phyloP scores from a whole-genome alignment of 75 land plant species.

The Sequoiadendron giganteum region DNA sequence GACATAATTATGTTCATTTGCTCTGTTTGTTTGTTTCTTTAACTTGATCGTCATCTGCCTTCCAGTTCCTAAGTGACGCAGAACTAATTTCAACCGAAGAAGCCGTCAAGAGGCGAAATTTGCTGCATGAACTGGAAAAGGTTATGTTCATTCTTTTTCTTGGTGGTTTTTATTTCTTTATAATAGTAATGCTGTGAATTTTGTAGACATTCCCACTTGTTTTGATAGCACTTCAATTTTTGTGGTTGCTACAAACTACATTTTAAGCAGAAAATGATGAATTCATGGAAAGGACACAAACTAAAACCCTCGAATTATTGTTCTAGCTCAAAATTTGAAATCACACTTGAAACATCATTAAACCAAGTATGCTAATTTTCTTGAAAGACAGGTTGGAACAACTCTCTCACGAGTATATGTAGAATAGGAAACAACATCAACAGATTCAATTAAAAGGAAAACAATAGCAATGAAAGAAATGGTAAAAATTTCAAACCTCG shows the following conservation, averaged over 20 bases:
- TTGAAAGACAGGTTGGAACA: not conserved
- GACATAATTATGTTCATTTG: not conserved
- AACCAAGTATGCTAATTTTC: not conserved
- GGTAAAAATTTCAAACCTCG: not conserved
- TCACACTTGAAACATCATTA: not conserved
- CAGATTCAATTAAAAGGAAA: not conserved
- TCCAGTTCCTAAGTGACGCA: constrained; percentile 19
- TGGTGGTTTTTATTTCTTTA: not conserved
- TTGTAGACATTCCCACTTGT: not conserved
- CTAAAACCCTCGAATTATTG: not conserved
- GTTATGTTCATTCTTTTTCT: constrained; percentile 14
- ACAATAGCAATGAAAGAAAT: not conserved
- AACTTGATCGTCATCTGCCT: not conserved
- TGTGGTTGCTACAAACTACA: not conserved
- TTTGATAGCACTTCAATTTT: not conserved
- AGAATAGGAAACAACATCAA: not conserved
- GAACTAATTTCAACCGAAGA: constrained; percentile 21
- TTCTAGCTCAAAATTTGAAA: not conserved
- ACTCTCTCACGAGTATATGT: not conserved
- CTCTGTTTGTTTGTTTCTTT: not conserved
- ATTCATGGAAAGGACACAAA: not conserved
- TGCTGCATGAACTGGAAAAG: constrained; percentile 24
- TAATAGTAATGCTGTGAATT: not conserved
- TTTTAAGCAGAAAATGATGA: not conserved
- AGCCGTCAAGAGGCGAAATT: constrained; percentile 22